phyloP scores from a whole-genome alignment of 352 stramenopile genomes.

The Phytopythium chamaehyphon region DNA sequence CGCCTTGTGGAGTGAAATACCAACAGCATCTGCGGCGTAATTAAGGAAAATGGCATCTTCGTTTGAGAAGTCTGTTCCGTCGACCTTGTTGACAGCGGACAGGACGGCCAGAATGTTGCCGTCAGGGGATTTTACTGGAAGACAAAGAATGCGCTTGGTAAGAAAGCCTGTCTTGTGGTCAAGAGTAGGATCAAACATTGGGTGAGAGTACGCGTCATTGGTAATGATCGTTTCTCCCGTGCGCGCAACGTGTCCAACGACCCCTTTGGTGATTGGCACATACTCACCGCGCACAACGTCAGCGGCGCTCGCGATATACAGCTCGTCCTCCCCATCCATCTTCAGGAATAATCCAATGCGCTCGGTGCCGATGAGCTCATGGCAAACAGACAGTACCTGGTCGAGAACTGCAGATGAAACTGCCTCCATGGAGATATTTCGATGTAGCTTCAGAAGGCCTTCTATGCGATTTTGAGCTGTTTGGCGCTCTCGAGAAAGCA shows the following conservation, averaged over 20 bases:
- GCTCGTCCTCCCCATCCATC: slow-evolving; percentile 59
- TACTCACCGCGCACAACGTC: slow-evolving; percentile 66
- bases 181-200: slow-evolving; percentile 59
- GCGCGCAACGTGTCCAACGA: slow-evolving; percentile 59
- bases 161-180: slow-evolving; percentile 63
- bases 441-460: slow-evolving; percentile 59
- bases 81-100: slow-evolving; percentile 71
- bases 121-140: slow-evolving; percentile 56
- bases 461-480: slow-evolving; percentile 68
- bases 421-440: slow-evolving; percentile 68
- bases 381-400: slow-evolving; percentile 63
- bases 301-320: slow-evolving; percentile 56
- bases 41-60: slow-evolving; percentile 73
- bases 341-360: slow-evolving; percentile 70
- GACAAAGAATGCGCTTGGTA: slow-evolving; percentile 57
- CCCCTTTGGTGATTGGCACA: slow-evolving; percentile 62
- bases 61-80: slow-evolving; percentile 57
- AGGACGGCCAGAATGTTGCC: slow-evolving; percentile 56
- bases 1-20: slow-evolving; percentile 66
- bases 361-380: slow-evolving; percentile 63
- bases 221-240: slow-evolving; percentile 66
- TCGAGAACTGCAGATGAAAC: slow-evolving; percentile 53
- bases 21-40: slow-evolving; percentile 62
- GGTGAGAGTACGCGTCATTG: slow-evolving; percentile 60
- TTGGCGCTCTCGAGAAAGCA: slow-evolving; percentile 55